Conservation (phyloP, 2,329 filamentous ascomycete species). For the Paraphaeosphaeria minitans region DNA sequence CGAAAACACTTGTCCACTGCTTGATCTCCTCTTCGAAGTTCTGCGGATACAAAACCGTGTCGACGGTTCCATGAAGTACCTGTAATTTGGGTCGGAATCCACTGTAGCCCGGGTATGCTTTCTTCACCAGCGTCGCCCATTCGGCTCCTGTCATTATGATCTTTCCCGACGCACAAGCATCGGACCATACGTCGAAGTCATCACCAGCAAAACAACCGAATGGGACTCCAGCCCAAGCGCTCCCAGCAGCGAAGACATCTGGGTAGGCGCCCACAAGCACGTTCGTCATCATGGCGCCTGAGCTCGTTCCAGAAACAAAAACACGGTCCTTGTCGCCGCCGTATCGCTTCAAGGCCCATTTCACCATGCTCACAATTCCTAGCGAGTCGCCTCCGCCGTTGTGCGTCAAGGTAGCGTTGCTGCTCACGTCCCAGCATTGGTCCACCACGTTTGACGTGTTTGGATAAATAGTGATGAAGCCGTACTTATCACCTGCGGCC, state of each 20-base stretch:
- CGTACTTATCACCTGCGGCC: slow-evolving; percentile 35
- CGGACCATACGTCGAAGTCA: slow-evolving; percentile 40
- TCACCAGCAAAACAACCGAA: slow-evolving; percentile 44
- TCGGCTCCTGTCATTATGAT: slow-evolving; percentile 38
- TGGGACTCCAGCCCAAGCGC: slow-evolving; percentile 41
- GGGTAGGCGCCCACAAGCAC: slow-evolving; percentile 42
- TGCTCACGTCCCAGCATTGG: slow-evolving; percentile 45
- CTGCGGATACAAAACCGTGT: slow-evolving; percentile 36
- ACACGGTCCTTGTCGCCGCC: slow-evolving; percentile 35
- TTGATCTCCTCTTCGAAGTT: slow-evolving; percentile 44
- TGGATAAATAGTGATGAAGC: slow-evolving; percentile 45
- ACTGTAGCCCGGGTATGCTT: slow-evolving; percentile 37
- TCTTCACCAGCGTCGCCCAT: slow-evolving; percentile 36
- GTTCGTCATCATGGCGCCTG: slow-evolving; percentile 45
- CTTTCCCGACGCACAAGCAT: slow-evolving; percentile 38
- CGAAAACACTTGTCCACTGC: slow-evolving; percentile 42
- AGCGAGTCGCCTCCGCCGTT: slow-evolving; percentile 41
- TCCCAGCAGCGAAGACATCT: slow-evolving; percentile 42
- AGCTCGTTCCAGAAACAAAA: slow-evolving; percentile 42
- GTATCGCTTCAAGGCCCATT: slow-evolving; percentile 37
- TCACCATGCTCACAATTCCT: slow-evolving; percentile 41
- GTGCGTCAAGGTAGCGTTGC: slow-evolving; percentile 39
- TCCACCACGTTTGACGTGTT: slow-evolving; percentile 35
- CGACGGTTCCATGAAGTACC: slow-evolving; percentile 35
- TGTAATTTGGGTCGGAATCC: slow-evolving; percentile 42